Conservation (phyloP, 208 protist species). For the Kentomonas sorsogonicus region DNA sequence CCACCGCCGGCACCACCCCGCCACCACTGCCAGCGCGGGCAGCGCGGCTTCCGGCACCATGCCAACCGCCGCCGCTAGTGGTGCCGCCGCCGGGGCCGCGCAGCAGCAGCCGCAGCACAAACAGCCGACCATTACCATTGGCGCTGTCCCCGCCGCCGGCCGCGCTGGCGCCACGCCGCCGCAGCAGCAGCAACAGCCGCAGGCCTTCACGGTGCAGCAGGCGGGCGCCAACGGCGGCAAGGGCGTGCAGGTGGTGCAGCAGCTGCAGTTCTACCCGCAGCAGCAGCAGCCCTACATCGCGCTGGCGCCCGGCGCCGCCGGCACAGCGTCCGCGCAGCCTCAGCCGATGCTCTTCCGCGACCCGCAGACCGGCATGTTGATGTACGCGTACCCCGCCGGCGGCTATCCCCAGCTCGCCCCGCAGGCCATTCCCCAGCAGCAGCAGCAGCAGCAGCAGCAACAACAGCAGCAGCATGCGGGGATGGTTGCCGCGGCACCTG, state of each 20-base stretch:
- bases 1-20: background rate
- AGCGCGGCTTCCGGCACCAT: background rate
- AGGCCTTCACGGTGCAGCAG: constrained; percentile 5
- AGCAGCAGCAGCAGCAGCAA: constrained; percentile 21
- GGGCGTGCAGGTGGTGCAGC: constrained; percentile 15
- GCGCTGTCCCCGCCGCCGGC: background rate
- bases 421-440: constrained; percentile 3
- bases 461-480: background rate
- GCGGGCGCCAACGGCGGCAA: background rate
- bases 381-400: background rate
- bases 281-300: constrained; percentile 15
- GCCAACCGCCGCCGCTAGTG: background rate
- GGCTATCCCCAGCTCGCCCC: too few species aligned
- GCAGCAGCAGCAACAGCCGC: constrained; percentile 11
- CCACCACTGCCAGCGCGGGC: constrained; percentile 9
- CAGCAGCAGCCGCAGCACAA: constrained; percentile 26
- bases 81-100: constrained; percentile 7
- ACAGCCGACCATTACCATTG: constrained; percentile 13
- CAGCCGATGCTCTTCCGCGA: background rate
- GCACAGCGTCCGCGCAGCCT: too few species aligned
- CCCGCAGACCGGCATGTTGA: constrained; percentile 7
- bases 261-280: constrained; percentile 19
- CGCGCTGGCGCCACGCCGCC: constrained; percentile 17
- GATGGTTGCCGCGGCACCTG: background rate
- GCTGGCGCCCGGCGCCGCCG: background rate